Conservation (phyloP, 805 yeast species). For the Kazachstania psychrophila region DNA sequence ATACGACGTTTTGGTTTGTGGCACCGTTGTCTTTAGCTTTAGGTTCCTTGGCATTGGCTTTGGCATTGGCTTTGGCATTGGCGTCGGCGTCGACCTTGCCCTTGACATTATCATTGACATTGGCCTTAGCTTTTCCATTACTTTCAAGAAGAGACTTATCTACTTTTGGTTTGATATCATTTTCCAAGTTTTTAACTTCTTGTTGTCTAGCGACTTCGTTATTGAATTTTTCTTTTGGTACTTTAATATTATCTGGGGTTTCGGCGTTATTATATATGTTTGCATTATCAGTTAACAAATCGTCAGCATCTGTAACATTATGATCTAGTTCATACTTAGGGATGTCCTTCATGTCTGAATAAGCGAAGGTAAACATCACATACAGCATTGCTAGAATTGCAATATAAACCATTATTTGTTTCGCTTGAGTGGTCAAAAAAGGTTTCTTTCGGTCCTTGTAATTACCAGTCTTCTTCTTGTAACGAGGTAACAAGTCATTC, state of each 20-base stretch:
- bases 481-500: conserved; percentile 36
- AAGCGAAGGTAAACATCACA: conserved; percentile 20
- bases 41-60: neutral
- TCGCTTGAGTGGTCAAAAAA: conserved; percentile 40
- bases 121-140: neutral
- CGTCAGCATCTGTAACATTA: conserved; percentile 2
- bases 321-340: conserved; percentile 23
- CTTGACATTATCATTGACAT: neutral
- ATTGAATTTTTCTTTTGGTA: conserved; percentile 20
- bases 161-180: conserved; percentile 9
- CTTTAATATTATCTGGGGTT: neutral
- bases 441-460: conserved; percentile 12
- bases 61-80: neutral
- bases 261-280: conserved; percentile 1
- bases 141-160: neutral
- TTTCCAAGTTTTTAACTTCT: conserved; percentile 21
- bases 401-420: conserved; percentile 35
- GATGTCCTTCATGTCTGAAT: conserved; percentile 15
- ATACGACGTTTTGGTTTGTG: neutral
- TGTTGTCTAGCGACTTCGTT: conserved; percentile 26
- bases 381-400: conserved; percentile 29
- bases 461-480: conserved; percentile 12
- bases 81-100: neutral
- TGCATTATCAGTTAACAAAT: neutral
- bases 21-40: neutral